Conservation (phyloP, 148 eudicot genomes). For the Amaranthus palmeri region DNA sequence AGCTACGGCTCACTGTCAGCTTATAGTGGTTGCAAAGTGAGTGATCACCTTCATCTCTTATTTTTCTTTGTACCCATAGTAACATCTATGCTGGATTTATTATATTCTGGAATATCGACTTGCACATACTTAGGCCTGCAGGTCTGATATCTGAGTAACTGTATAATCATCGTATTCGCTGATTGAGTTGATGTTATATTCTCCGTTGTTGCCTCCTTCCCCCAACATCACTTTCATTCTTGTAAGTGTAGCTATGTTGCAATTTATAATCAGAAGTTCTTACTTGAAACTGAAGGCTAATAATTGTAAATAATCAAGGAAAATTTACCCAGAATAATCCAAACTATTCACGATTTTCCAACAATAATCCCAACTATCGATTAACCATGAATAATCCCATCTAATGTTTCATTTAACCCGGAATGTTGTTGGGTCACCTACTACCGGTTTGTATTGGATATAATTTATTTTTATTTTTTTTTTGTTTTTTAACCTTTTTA, state of each 20-base stretch:
- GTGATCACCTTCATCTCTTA: slow-evolving; percentile 16
- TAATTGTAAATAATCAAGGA: no score
- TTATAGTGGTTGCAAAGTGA: slow-evolving; percentile 90
- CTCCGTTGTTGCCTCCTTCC: not conserved
- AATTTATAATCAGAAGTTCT: not conserved
- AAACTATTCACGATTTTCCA: no score
- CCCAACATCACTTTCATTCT: not conserved
- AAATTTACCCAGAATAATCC: no score
- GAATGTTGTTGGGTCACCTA: no score
- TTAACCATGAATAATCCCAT: no score
- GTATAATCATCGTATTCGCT: not conserved
- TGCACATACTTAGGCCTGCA: not conserved
- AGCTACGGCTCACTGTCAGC: slow-evolving; percentile 86
- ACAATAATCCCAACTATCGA: no score
- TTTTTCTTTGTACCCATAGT: not conserved
- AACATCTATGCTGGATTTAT: not conserved
- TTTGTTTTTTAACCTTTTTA: no score
- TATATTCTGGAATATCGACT: no score
- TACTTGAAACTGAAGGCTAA: not conserved
- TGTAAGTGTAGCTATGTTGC: not conserved
- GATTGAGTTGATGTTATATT: not conserved
- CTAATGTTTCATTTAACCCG: no score
- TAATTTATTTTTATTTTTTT: no score
- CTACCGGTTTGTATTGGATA: no score
- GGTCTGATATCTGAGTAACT: not conserved